Base-by-base conservation (phyloP, 202 grass and related monocot genomes). In the Brachypodium distachyon region DNA sequence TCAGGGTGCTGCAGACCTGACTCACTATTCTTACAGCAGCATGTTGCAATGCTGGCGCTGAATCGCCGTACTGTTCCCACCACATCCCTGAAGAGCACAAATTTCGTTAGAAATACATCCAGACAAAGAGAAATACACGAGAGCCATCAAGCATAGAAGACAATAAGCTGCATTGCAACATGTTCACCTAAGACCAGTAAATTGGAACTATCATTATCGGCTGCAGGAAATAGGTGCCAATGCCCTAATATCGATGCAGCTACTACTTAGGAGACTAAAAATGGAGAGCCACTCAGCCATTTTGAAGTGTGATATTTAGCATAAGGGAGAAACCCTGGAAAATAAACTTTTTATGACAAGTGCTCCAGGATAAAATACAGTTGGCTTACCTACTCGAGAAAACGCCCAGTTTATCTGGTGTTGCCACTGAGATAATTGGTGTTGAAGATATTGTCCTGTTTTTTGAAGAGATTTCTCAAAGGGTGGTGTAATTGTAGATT, bases 51-150 rank as follows among this genome's bases (percentile, higher is more conserved):
- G 89, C 86, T 9, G 91, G 91, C 21, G 89, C 83, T 60, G 95
- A 95, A 86, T 95, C 91, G 0, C 95, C 95, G 1, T 98, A 98
- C 67, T 98, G 89, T 82, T 98, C 91, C 95, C 95, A 98, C 95
- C 95, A 98, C 85, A 98, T 98, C 34, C 95, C 95, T 98, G 74
- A 50, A 3, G 56, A 77, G 12, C 17, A 61, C 44, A 78, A 83
- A 7, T 32, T 43, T 31, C 16, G 60, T 58, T 22, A 48, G 50
- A 36, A 73, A 75, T 32, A 47, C 16, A 60, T 9, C 68, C 29
- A 53, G 40, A 33, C 37, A 59, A 51, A 18, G 19, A 27, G 14
- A 55, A 57, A 50, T 48, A 12, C 3, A 3, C 17, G 6, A 69
- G 64, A 48, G 43, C 19, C 14, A 13, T 46, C 11, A 1, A 61